Percentiles rank a stretch among this genome's conserved stretches.
Evolutionary conservation across 768 basidiomycete genomes (phyloP).

Genomic region (Mycena chlorophos): DNA sequence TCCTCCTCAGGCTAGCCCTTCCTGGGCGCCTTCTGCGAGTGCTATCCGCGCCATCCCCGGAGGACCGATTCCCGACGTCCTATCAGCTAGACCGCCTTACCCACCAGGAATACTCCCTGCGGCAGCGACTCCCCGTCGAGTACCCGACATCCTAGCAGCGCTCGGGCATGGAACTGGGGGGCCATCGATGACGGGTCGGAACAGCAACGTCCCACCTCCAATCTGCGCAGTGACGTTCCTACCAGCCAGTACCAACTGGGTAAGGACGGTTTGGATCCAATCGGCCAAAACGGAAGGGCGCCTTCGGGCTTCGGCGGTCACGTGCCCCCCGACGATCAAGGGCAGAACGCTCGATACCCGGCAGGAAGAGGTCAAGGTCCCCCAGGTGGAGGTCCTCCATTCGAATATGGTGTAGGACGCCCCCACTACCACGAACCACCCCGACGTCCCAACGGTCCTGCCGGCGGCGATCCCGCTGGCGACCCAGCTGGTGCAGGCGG

Average conservation of each 20-base stretch:
- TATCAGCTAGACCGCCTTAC: background rate
- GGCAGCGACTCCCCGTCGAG: background rate
- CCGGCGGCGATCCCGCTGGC: background rate
- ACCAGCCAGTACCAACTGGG: background rate
- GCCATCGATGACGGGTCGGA: background rate
- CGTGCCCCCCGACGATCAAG: no score
- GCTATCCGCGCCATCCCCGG: background rate
- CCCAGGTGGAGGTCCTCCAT: background rate
- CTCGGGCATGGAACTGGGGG: background rate
- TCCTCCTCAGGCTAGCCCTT: no score
- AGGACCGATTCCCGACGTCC: background rate
- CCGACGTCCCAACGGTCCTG: background rate
- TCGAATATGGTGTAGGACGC: background rate
- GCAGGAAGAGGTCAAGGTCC: no score
- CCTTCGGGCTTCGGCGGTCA: no score
- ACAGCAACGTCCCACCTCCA: background rate
- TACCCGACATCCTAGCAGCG: background rate
- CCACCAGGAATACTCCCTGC: no score
- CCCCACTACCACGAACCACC: no score
- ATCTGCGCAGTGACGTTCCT: background rate
- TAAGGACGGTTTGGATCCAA: background rate
- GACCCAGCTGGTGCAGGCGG: background rate
- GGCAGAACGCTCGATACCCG: no score
- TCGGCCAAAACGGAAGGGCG: no score
- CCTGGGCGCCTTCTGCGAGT: background rate